A percentile compares a stretch with the other conserved stretches of the same genome.
These are phyloP conservation scores for Pythium rhizo-oryzae DNA, from an alignment of 352 stramenopile genomes.

Conservation along the genomic window DNA sequence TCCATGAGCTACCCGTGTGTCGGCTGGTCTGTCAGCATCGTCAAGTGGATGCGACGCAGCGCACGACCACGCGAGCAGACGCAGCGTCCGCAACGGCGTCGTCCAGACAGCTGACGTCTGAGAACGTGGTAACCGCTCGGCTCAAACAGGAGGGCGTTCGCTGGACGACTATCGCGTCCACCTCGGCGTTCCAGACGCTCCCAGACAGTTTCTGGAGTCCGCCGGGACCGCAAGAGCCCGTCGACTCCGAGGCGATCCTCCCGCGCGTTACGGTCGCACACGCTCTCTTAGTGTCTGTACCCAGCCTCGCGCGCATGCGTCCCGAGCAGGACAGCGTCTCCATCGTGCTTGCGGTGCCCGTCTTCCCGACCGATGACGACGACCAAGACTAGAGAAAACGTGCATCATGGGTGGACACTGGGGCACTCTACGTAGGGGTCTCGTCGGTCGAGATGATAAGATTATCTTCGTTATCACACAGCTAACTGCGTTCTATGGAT, in stretches of 20 bases:
- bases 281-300: slow-evolving; percentile 18
- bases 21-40: slow-evolving; percentile 35
- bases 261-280: slow-evolving; percentile 7
- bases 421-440: too few relatives aligned
- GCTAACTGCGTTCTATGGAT: not conserved
- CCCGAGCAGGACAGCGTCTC: slow-evolving; percentile 9
- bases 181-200: slow-evolving; percentile 19
- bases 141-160: slow-evolving; percentile 9
- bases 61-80: not conserved
- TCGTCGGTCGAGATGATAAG: too few relatives aligned
- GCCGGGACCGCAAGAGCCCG: not conserved
- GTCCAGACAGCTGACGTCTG: not conserved
- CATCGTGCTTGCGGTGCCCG: slow-evolving; percentile 31
- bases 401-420: too few relatives aligned
- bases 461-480: too few relatives aligned
- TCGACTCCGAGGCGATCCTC: not conserved
- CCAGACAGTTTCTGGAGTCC: slow-evolving; percentile 22
- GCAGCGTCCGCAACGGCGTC: not conserved
- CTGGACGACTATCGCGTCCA: slow-evolving; percentile 22
- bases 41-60: not conserved
- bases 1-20: slow-evolving; percentile 40
- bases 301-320: slow-evolving; percentile 20
- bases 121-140: not conserved
- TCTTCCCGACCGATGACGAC: slow-evolving; percentile 37
- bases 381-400: slow-evolving; percentile 9